phyloP scores from a whole-genome alignment of 1,284 basidiomycete genomes.

The Pseudozyma tsukubaensis region DNA sequence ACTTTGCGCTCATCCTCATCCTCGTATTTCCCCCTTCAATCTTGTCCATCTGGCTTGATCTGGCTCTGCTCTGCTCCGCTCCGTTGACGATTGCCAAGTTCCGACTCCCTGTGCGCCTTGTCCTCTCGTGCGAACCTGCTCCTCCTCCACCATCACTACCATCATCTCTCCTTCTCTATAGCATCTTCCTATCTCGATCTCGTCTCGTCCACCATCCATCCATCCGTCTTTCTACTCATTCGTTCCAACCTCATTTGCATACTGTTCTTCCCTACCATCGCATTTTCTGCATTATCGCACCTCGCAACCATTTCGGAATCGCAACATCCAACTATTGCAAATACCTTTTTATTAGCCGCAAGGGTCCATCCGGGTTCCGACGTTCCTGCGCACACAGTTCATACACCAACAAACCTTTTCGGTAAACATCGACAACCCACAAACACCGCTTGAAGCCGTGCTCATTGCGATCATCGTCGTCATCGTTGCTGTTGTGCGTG shows the following conservation, averaged over 20 bases:
- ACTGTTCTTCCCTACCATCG: neutral
- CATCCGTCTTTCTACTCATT: slow-evolving; percentile 3
- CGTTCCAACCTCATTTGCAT: neutral
- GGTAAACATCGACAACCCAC: neutral
- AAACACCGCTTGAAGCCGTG: neutral
- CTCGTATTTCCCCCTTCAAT: neutral
- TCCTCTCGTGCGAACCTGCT: slow-evolving; percentile 5
- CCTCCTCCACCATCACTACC: neutral
- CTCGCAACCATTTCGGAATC: slow-evolving; percentile 21
- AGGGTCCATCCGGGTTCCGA: slow-evolving; percentile 12
- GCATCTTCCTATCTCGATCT: slow-evolving; percentile 7
- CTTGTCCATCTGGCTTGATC: neutral
- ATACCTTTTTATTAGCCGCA: slow-evolving; percentile 7
- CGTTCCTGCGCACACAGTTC: slow-evolving; percentile 8
- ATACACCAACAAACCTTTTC: neutral
- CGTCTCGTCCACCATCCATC: neutral
- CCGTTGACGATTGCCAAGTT: neutral
- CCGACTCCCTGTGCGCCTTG: slow-evolving; percentile 4
- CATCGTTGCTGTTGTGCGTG: neutral
- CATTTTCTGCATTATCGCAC: slow-evolving; percentile 6
- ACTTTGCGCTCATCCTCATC: slow-evolving; percentile 10
- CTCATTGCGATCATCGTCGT: neutral
- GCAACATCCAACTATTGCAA: slow-evolving; percentile 21
- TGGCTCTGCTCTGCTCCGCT: too few species aligned
- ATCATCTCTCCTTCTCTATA: neutral